Evolutionary conservation across 371 early-diverging fungal genomes (phyloP), one percentile per base, ranked within the genome.

Genomic region (Apophysomyces sp.): DNA sequence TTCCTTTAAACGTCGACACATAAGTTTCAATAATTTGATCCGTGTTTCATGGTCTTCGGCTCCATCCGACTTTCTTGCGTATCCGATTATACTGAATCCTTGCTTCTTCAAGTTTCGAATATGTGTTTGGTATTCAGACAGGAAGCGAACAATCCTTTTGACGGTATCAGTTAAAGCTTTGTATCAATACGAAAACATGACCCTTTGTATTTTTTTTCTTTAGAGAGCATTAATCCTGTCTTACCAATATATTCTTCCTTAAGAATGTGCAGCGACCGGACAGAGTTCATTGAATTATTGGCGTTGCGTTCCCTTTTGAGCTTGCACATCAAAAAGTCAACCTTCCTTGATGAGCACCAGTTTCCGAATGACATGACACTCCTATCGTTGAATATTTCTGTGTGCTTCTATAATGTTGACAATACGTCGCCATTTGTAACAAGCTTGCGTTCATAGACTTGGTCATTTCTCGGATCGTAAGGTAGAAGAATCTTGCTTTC

Each of bases 321-420:
- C 24, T 24, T 58, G 49, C 3, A 44, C 58, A 44, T 58, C 58
- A 44, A 58, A 58, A 58, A 58, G 49, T 16, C 30, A 8, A n/a
- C 49, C 4, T 44, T 58, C 24, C 31, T 58, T 29, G 44, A 58
- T 58, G 58, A 58, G 39, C 58, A 58, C 49, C 58, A 58, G 49
- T 58, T 58, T 58, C 58, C 26, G 58, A 58, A 58, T 26, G 49
- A 58, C 49, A 28, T 58, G 58, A 58, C 58, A 58, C 24, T 58
- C 58, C 16, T 58, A 30, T 58, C 49, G 58, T 58, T 58, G 58
- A 58, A 39, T 58, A 58, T 58, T 58, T 58, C 58, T 58, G 49
- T 58, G 58, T 44, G 27, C 16, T 57, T 39, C 37, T 39, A 34
- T 28, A 39, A 57, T 39, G 27, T 39, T 39, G 39, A 57, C 39